These are phyloP conservation scores for Xylaria sp. DNA, from an alignment of 2,329 filamentous ascomycete species.

Conservation along the genomic window DNA sequence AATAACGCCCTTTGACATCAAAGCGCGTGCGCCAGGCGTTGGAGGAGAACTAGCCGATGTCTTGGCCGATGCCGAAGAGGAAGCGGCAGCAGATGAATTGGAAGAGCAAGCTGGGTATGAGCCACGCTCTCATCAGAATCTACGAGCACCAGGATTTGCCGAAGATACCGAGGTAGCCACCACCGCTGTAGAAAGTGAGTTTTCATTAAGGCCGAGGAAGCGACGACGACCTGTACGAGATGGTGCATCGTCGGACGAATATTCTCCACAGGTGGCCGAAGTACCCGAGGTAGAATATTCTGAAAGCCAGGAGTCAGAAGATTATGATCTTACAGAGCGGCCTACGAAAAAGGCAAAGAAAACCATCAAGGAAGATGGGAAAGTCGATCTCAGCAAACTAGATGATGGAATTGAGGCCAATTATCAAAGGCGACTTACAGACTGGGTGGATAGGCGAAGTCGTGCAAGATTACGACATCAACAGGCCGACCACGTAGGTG, in stretches of 20 bases:
- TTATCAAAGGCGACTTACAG: constrained; percentile 78
- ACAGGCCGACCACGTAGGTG: constrained; percentile 49
- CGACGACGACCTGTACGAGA: constrained; percentile 57
- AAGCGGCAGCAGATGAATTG: constrained; percentile 64
- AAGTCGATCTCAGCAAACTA: constrained; percentile 66
- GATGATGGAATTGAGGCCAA: constrained; percentile 90
- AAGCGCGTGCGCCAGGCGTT: constrained; percentile 68
- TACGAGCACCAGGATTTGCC: constrained; percentile 78
- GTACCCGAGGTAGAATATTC: constrained; percentile 47
- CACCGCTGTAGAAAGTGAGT: constrained; percentile 60
- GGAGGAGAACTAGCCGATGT: constrained; percentile 79
- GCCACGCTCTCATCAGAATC: constrained; percentile 74
- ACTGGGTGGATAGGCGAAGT: constrained; percentile 76
- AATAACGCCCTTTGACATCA: constrained; percentile 92
- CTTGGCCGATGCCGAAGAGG: constrained; percentile 84
- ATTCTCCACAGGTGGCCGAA: constrained; percentile 51
- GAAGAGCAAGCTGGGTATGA: constrained; percentile 57
- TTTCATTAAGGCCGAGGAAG: constrained; percentile 68
- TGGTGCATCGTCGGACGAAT: constrained; percentile 58
- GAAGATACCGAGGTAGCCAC: constrained; percentile 56
- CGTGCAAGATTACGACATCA: constrained; percentile 62
- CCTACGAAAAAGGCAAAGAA: constrained; percentile 56
- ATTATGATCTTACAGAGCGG: constrained; percentile 54
- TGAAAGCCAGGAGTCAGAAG: constrained; percentile 52
- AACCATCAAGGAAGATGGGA: constrained; percentile 53